Conservation (phyloP, 2,329 filamentous ascomycete genomes). For the Fusarium subtropicale region DNA sequence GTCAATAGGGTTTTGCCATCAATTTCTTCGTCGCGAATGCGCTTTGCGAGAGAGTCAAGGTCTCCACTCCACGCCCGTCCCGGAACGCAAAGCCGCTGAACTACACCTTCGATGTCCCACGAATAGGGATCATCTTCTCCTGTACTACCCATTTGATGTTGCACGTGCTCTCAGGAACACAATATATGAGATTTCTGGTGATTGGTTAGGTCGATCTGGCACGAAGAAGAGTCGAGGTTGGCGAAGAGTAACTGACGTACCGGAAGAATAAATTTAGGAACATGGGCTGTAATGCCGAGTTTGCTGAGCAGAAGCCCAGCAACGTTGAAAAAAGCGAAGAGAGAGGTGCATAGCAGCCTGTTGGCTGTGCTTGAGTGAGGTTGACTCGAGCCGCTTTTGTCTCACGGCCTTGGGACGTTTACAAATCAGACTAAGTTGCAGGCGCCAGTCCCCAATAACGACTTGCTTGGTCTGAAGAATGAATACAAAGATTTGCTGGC, state of each 20-base stretch:
- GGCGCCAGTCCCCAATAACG: neutral
- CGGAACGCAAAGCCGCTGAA: conserved; percentile 71
- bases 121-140: conserved; percentile 72
- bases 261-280: conserved; percentile 6
- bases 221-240: neutral
- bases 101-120: conserved; percentile 77
- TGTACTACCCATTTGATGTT: conserved; percentile 45
- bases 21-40: conserved; percentile 71
- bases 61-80: conserved; percentile 64
- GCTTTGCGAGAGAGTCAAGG: conserved; percentile 61
- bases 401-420: neutral
- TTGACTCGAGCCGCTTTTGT: neutral
- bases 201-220: neutral
- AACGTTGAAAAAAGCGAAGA: conserved; percentile 4
- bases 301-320: conserved; percentile 34
- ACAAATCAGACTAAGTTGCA: neutral
- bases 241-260: neutral
- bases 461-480: neutral
- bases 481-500: neutral
- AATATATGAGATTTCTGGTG: conserved; percentile 8
- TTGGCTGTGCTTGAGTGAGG: conserved; percentile 10
- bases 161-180: conserved; percentile 6
- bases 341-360: conserved; percentile 37
- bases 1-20: conserved; percentile 74
- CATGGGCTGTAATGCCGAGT: conserved; percentile 24